Evolutionary conservation across 257 asterid species (phyloP), one percentile per base, ranked within the genome.

Genomic region (Rehmannia glutinosa): DNA sequence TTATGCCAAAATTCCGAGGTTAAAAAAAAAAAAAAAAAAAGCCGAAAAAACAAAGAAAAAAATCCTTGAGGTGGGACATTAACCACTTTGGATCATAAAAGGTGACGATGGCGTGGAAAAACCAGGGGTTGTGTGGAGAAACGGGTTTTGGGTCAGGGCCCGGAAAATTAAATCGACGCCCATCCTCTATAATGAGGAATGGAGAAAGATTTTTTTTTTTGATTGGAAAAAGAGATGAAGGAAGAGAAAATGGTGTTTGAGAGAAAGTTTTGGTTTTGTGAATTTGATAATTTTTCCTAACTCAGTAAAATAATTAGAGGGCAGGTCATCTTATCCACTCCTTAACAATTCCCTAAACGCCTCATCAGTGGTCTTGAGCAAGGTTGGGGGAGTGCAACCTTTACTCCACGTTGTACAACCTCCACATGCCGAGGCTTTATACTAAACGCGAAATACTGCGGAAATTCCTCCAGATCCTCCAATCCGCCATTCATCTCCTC

Each of bases 121-220:
- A 75, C 11, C 80, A 15, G 97, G 80, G 21, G 89, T 87, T 1
- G 81, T 12, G 69, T 49, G 94, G 70, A 90, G 93, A 7, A 76
- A 64, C 0, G 97, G 96, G 75, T 92, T 92, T n/a, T 75, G 89
- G n/a, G n/a, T n/a, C n/a, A 39, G 95, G 13, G 95, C 96, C 28
- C 83, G 89, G 32, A n/a, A n/a, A n/a, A 96, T 95, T 15, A 92
- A 83, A 72, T 92, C 94, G 57, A 92, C 91, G 45, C 98, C 98
- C 91, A 90, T 73, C n/a, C n/a, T n/a, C n/a, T n/a, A n/a, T n/a
- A n/a, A n/a, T n/a, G n/a, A n/a, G n/a, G n/a, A n/a, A n/a, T n/a
- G n/a, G n/a, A n/a, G n/a, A n/a, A n/a, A n/a, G n/a, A n/a, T n/a
- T n/a, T n/a, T n/a, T n/a, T n/a, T n/a, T n/a, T n/a, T n/a, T n/a